Evolutionary conservation across 306 rosid species (phyloP).

Genomic region (Vigna unguiculata): DNA sequence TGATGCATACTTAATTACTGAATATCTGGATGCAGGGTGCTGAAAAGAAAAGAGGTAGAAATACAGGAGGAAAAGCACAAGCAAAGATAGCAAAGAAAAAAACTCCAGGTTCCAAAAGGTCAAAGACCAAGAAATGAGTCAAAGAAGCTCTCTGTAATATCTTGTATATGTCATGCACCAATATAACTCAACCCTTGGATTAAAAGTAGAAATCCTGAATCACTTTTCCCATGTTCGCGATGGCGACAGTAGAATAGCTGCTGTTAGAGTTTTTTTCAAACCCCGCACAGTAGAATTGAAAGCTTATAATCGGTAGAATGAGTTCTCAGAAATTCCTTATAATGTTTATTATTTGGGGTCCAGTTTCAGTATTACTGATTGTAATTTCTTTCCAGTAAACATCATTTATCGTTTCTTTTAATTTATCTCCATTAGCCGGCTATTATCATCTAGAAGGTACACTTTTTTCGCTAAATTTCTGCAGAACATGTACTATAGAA

Average conservation of each 20-base stretch:
- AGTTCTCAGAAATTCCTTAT: constrained; percentile 32
- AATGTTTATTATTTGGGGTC: constrained; percentile 34
- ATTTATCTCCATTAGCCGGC: constrained; percentile 26
- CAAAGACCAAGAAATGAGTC: constrained; percentile 73
- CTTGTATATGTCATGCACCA: constrained; percentile 22
- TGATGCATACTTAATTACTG: constrained; percentile 32
- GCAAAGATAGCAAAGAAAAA: constrained; percentile 75
- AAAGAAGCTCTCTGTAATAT: constrained; percentile 20
- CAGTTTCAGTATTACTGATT: constrained; percentile 1
- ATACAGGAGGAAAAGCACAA: constrained; percentile 73
- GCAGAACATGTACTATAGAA: constrained; percentile 16
- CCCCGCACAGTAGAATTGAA: constrained; percentile 15
- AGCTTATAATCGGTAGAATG: constrained; percentile 25
- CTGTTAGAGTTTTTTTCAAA: constrained; percentile 34
- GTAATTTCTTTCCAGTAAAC: constrained; percentile 15
- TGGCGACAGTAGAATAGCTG: constrained; percentile 19
- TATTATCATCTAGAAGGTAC: constrained; percentile 23
- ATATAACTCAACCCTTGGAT: constrained; percentile 29
- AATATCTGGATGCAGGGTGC: constrained; percentile 63
- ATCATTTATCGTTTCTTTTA: constrained; percentile 37
- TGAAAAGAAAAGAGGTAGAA: constrained; percentile 75
- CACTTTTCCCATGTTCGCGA: constrained; percentile 27
- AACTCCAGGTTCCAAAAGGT: constrained; percentile 68
- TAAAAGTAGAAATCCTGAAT: constrained; percentile 32
- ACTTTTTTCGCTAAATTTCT: constrained; percentile 22